Evolutionary conservation across 2,329 filamentous ascomycete species (phyloP).

Genomic region (Daldinia eschscholtzii): DNA sequence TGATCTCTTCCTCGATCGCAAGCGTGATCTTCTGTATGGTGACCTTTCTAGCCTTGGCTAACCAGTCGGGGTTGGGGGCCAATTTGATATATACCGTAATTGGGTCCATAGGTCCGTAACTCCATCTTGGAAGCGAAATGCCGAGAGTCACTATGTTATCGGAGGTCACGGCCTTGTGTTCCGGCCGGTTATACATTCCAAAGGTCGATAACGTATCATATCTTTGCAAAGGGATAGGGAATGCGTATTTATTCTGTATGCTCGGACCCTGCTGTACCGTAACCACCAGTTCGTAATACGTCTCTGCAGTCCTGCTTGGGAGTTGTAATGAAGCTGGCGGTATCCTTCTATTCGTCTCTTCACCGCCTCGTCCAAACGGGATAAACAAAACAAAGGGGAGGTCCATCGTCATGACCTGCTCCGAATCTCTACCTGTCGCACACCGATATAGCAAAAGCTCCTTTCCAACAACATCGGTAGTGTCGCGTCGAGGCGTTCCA

Average conservation of each 20-base stretch:
- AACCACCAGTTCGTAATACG: constrained; percentile 95
- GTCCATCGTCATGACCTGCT: constrained; percentile 95
- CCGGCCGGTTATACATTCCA: constrained; percentile 98
- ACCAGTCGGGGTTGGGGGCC: constrained; percentile 91
- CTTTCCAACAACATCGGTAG: constrained; percentile 92
- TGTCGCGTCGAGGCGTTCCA: constrained; percentile 89
- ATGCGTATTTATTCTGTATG: constrained; percentile 89
- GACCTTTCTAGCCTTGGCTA: constrained; percentile 89
- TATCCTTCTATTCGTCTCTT: constrained; percentile 89
- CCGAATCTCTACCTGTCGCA: constrained; percentile 83
- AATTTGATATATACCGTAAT: constrained; percentile 97
- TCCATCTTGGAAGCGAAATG: constrained; percentile 94
- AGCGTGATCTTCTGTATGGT: constrained; percentile 95
- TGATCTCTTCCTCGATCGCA: constrained; percentile 95
- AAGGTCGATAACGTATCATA: constrained; percentile 99
- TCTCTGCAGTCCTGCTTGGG: constrained; percentile 93
- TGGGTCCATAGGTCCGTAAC: constrained; percentile 93
- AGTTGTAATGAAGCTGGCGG: constrained; percentile 93
- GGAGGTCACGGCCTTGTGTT: constrained; percentile 84
- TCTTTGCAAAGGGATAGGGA: constrained; percentile 89
- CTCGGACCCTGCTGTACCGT: constrained; percentile 91
- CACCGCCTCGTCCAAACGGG: constrained; percentile 89
- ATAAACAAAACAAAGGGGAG: constrained; percentile 98
- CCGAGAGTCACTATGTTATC: constrained; percentile 93
- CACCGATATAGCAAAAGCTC: constrained; percentile 94